Evolutionary conservation across 805 yeast genomes (phyloP).

Genomic region (Kuraishia cidri): DNA sequence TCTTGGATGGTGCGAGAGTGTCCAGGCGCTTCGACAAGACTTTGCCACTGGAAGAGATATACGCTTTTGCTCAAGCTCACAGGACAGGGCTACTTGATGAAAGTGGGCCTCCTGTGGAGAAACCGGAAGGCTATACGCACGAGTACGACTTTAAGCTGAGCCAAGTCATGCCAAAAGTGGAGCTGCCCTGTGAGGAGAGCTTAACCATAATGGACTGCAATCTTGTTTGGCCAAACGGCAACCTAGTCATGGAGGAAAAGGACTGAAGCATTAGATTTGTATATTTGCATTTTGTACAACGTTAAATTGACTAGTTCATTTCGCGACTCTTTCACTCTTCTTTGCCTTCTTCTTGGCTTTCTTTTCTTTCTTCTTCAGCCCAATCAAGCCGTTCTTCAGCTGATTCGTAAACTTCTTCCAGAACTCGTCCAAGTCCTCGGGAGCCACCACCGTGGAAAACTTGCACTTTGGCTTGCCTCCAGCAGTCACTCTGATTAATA

Average conservation of each 20-base stretch:
- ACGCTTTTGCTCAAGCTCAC: constrained; percentile 58
- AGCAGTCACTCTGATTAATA: constrained; percentile 5
- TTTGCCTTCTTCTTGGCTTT: constrained; percentile 51
- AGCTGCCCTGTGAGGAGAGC: constrained; percentile 21
- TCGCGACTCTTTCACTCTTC: not conserved
- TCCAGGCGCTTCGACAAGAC: constrained; percentile 36
- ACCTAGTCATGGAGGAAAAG: constrained; percentile 24
- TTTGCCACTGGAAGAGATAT: constrained; percentile 50
- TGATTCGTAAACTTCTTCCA: constrained; percentile 70
- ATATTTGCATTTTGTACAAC: not conserved
- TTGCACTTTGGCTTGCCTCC: constrained; percentile 21
- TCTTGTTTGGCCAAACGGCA: constrained; percentile 57
- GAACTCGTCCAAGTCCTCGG: constrained; percentile 53
- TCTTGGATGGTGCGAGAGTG: constrained; percentile 54
- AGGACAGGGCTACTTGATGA: constrained; percentile 16
- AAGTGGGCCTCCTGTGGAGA: constrained; percentile 12
- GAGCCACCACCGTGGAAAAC: constrained; percentile 63
- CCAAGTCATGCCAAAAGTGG: constrained; percentile 49
- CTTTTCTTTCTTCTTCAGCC: constrained; percentile 77
- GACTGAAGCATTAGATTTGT: not conserved
- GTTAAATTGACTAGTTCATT: not conserved
- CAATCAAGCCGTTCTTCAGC: constrained; percentile 63
- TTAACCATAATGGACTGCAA: constrained; percentile 29
- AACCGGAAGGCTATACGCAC: constrained; percentile 33
- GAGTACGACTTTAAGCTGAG: constrained; percentile 38